These are phyloP conservation scores for Millerago galiae DNA, from an alignment of 805 yeast species.

Conservation along the genomic window DNA sequence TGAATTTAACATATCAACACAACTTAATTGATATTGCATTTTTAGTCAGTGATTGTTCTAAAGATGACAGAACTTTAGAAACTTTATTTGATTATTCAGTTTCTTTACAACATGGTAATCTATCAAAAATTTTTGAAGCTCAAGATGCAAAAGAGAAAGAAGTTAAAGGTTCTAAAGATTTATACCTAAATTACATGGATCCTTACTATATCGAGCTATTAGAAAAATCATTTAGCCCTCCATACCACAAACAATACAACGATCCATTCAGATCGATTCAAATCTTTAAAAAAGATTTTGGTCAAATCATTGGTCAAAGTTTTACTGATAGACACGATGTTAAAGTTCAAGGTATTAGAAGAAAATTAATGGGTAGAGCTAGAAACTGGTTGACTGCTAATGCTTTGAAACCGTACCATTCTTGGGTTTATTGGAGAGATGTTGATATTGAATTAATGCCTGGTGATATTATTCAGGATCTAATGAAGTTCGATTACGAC, in stretches of 20 bases:
- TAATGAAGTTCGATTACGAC: conserved; percentile 66
- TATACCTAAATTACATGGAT: conserved; percentile 68
- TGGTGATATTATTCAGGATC: conserved; percentile 63
- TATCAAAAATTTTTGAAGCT: conserved; percentile 39
- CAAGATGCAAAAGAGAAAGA: conserved; percentile 36
- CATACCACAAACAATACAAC: conserved; percentile 55
- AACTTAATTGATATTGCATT: conserved; percentile 73
- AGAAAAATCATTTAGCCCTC: conserved; percentile 53
- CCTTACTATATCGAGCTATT: conserved; percentile 52
- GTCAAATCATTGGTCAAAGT: conserved; percentile 81
- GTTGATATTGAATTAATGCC: conserved; percentile 82
- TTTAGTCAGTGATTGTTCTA: conserved; percentile 73
- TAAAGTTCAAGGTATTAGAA: conserved; percentile 76
- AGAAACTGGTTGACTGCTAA: conserved; percentile 75
- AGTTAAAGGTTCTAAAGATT: conserved; percentile 49
- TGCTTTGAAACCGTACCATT: conserved; percentile 75
- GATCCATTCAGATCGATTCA: conserved; percentile 74
- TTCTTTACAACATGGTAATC: conserved; percentile 65
- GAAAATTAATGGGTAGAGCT: conserved; percentile 83
- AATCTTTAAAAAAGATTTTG: conserved; percentile 76
- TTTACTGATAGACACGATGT: conserved; percentile 80
- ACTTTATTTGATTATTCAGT: conserved; percentile 58
- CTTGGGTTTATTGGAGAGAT: conserved; percentile 92
- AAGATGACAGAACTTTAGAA: conserved; percentile 57
- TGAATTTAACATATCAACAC: conserved; percentile 84